Evolutionary conservation across 257 asterid genomes (phyloP).

Genomic region (Solanum pinnatisectum): DNA sequence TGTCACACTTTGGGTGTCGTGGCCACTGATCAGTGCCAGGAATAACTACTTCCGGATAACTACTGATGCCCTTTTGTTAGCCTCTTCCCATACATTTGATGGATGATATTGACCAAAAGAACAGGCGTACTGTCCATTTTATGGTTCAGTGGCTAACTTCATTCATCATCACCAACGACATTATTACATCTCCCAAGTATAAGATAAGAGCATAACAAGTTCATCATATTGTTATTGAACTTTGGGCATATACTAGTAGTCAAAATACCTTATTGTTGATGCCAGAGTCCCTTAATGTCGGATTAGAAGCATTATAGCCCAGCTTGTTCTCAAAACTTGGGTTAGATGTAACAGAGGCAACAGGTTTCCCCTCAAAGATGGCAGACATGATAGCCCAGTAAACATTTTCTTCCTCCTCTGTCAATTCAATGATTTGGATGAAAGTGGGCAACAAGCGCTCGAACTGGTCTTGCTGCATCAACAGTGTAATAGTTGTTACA

Average conservation of each 20-base stretch:
- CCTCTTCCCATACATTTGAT: background rate
- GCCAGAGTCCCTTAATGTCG: constrained; percentile 44
- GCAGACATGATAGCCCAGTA: constrained; percentile 73
- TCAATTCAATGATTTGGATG: constrained; percentile 83
- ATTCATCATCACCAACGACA: background rate
- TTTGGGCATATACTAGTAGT: background rate
- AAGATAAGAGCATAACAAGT: background rate
- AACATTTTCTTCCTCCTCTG: constrained; percentile 68
- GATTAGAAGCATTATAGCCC: constrained; percentile 14
- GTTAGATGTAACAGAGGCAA: constrained; percentile 23
- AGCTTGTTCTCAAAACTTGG: constrained; percentile 21
- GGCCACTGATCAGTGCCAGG: background rate
- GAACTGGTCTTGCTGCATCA: constrained; percentile 84
- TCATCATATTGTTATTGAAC: background rate
- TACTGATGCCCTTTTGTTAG: background rate
- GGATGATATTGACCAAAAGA: background rate
- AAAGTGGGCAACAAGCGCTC: constrained; percentile 75
- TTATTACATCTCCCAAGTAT: background rate
- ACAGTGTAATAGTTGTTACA: background rate
- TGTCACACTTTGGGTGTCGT: background rate
- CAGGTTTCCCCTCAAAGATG: constrained; percentile 63
- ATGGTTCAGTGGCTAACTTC: background rate
- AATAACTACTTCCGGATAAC: background rate
- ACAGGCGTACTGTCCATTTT: background rate
- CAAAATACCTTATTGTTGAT: constrained; percentile 73